Evolutionary conservation across 1,139 yeast genomes (phyloP).

Genomic region (Wickerhamomyces sp.): DNA sequence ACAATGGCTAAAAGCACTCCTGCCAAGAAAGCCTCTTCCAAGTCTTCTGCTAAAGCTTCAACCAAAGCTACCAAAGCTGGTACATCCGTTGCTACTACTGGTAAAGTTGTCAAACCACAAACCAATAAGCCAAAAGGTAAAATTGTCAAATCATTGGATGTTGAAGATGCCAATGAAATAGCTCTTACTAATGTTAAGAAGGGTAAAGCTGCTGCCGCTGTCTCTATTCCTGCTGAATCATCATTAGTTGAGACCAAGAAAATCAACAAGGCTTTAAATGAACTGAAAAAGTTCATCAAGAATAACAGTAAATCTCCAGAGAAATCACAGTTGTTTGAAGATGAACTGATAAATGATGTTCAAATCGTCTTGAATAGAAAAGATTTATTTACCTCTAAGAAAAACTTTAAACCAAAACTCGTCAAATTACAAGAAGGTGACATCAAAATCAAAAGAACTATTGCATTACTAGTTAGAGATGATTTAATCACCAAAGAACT

Average conservation of each 20-base stretch:
- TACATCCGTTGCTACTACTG: neutral
- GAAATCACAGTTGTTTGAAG: conserved; percentile 45
- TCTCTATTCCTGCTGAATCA: conserved; percentile 5
- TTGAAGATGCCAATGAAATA: conserved; percentile 15
- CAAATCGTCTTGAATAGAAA: conserved; percentile 45
- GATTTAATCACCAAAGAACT: conserved; percentile 50
- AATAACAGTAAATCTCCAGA: conserved; percentile 29
- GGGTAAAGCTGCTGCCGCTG: neutral
- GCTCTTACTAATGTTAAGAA: conserved; percentile 6
- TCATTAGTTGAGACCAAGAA: conserved; percentile 18
- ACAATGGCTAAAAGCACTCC: neutral
- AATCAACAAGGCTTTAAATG: conserved; percentile 41
- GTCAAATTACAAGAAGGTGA: conserved; percentile 30
- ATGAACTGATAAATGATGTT: conserved; percentile 42
- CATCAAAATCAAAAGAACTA: conserved; percentile 38
- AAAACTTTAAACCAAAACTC: conserved; percentile 68
- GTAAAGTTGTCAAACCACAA: conserved; percentile 4
- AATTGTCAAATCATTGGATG: conserved; percentile 16
- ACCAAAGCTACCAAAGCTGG: neutral
- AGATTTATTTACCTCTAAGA: conserved; percentile 57
- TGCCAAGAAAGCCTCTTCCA: neutral
- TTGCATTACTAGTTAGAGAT: conserved; percentile 76
- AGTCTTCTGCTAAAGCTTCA: neutral
- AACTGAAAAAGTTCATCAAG: conserved; percentile 42
- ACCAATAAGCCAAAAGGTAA: conserved; percentile 21